Conservation (phyloP, 2,329 filamentous ascomycete genomes). For the Aspergillus sp. region DNA sequence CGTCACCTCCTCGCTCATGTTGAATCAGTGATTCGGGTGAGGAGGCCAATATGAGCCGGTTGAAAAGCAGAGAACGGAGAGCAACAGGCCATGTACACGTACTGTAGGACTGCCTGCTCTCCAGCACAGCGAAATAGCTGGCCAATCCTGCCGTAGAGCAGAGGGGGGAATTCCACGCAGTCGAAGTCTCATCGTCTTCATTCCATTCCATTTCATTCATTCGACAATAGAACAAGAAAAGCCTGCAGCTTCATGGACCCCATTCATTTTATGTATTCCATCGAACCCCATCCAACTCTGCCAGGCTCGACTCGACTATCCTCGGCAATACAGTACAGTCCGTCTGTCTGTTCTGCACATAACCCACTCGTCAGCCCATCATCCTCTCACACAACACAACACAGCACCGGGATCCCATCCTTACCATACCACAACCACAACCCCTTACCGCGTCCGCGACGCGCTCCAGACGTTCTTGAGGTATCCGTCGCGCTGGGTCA, state of each 20-base stretch:
- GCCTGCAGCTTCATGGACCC: background rate
- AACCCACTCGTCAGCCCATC: background rate
- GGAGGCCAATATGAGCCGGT: conserved; percentile 39
- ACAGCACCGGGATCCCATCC: conserved; percentile 10
- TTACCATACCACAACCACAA: no score
- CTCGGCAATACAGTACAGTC: no score
- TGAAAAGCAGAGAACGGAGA: no score
- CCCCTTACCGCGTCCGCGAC: conserved; percentile 43
- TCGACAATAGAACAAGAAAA: background rate
- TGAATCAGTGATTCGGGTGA: conserved; percentile 19
- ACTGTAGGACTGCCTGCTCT: no score
- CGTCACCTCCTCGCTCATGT: conserved; percentile 2
- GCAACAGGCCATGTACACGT: no score
- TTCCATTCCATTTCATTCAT: conserved; percentile 1
- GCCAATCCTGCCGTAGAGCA: no score
- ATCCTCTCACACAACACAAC: conserved; percentile 20
- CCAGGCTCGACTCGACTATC: no score
- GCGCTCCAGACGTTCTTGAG: conserved; percentile 95
- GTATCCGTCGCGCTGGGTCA: conserved; percentile 91
- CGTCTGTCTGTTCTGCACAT: no score
- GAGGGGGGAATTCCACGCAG: no score
- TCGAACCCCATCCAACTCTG: no score
- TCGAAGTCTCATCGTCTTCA: background rate
- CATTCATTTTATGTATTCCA: background rate
- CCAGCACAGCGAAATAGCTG: no score